Evolutionary conservation across 257 asterid species (phyloP), one percentile per base, ranked within the genome.

Genomic region (Fraxinus quadrangulata): DNA sequence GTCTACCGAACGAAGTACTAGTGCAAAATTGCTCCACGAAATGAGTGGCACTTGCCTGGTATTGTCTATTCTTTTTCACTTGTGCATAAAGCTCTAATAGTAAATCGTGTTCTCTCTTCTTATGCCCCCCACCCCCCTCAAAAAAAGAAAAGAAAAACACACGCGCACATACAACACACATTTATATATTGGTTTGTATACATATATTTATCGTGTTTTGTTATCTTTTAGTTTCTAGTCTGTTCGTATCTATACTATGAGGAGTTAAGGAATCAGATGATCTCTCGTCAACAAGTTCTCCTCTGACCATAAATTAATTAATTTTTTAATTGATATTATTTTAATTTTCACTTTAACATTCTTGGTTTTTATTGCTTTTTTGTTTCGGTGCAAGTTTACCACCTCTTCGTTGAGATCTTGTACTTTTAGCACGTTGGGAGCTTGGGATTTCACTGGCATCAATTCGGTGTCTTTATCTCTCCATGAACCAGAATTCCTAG

Each of bases 1-100:
- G 65, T 72, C 83, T 66, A 78, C 78, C 39, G 56, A 75, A 72
- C 85, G 65, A 67, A 74, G 71, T 81, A 87, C 76, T 8, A 68
- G 66, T 39, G 72, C 77, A 21, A 82, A 74, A 72, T 77, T 40
- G 70, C 80, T 81, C 59, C 82, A 74, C 78, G 83, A 78, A 71
- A 76, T 63, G 67, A 59, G 63, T 74, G 80, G 21, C 72, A 17
- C 80, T 84, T 63, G 36, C 79, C 85, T 79, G 92, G 90, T 88
- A 84, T 56, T 70, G 42, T 54, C 75, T 70, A 17, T 63, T 76
- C 75, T 68, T 33, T 56, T 61, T 36, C 13, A 5, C 66, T 21
- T 67, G 8, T 61, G 40, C 75, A 54, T 69, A 21, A 51, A 42
- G 69, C 40, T 42, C 36, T 26, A 63, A 23, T 63, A 26, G 12